Percentiles rank a stretch among this genome's conserved stretches.
Evolutionary conservation across 1,284 basidiomycete genomes (phyloP).

Genomic region (Macrocybe sp.): DNA sequence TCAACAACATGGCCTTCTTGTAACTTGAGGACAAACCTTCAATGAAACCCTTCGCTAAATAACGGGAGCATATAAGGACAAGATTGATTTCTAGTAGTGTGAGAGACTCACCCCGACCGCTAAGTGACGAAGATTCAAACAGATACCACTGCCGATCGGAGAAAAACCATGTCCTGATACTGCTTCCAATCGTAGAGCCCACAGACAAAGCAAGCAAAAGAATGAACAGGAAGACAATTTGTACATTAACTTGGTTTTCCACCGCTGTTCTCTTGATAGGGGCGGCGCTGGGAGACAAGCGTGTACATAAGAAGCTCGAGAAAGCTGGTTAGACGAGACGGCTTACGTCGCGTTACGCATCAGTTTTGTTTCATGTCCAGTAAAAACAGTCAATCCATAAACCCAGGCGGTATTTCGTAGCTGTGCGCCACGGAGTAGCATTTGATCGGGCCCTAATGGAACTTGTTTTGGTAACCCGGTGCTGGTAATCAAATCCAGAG

Average conservation of each 20-base stretch:
- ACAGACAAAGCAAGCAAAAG: conserved; percentile 85
- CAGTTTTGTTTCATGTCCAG: conserved; percentile 97
- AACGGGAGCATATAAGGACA: conserved; percentile 6
- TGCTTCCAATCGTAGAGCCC: conserved; percentile 89
- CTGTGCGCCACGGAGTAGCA: conserved; percentile 93
- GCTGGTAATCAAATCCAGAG: conserved; percentile 61
- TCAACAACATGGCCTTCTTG: neutral
- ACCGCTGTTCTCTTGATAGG: conserved; percentile 97
- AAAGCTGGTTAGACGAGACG: conserved; percentile 10
- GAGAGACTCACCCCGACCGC: conserved; percentile 51
- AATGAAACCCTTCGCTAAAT: conserved; percentile 69
- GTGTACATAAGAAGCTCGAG: too few relatives aligned
- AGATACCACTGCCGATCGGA: conserved; percentile 84
- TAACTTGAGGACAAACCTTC: conserved; percentile 51
- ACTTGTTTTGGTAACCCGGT: conserved; percentile 71
- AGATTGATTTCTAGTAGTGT: neutral
- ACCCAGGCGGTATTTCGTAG: conserved; percentile 96
- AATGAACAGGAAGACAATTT: conserved; percentile 95
- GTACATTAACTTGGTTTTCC: conserved; percentile 93
- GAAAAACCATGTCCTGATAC: conserved; percentile 88
- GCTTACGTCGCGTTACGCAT: conserved; percentile 93
- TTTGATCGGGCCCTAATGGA: conserved; percentile 92
- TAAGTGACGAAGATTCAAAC: conserved; percentile 48
- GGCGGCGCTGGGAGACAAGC: conserved; percentile 56
- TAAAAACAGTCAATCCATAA: conserved; percentile 93